Evolutionary conservation across 352 stramenopile genomes (phyloP), one percentile per base, ranked within the genome.

Genomic region (Detonula confervacea): DNA sequence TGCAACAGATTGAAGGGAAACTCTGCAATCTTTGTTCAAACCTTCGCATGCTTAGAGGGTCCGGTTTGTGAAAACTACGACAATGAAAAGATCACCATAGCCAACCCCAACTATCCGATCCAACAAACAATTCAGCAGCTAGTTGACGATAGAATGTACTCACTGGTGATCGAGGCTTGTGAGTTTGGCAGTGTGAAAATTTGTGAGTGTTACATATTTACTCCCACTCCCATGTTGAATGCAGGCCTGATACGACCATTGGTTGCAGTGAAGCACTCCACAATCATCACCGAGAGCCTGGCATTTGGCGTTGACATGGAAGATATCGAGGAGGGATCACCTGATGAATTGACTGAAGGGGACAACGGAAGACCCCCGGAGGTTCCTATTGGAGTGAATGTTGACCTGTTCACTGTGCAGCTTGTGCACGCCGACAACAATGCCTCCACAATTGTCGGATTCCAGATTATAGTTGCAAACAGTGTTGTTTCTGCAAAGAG

Each of bases 1-100:
- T 60, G 51, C 51, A 60, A 60, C 22, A 2, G 51, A 7, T 7
- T 3, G 5, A 60, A 60, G 2, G 51, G 51, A 5, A 60, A 60
- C 22, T 39, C 8, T 2, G 5, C 51, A 35, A 7, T 39, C 4
- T 37, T 39, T 35, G 51, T 60, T 1, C 51, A 60, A 18, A 20
- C 22, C 1, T 39, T 60, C 39, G 51, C 51, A 1, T 60, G 22
- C 16, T 7, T 39, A 2, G 51, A 60, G 24, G 51, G 51, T 2
- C 46, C 46, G 4, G 22, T 35, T 35, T 20, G 22, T 30, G 51
- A 60, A 20, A 60, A 35, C 16, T 39, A 39, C 6, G 51, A 39
- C 2, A 60, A 60, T 12, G 51, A 60, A 37, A 9, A 18, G 25
- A 39, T 18, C n/a, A 60, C 22, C 20, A 35, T 60, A 39, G 22